These are phyloP conservation scores for Cornus florida DNA, from an alignment of 148 eudicot genomes.

Conservation along the genomic window DNA sequence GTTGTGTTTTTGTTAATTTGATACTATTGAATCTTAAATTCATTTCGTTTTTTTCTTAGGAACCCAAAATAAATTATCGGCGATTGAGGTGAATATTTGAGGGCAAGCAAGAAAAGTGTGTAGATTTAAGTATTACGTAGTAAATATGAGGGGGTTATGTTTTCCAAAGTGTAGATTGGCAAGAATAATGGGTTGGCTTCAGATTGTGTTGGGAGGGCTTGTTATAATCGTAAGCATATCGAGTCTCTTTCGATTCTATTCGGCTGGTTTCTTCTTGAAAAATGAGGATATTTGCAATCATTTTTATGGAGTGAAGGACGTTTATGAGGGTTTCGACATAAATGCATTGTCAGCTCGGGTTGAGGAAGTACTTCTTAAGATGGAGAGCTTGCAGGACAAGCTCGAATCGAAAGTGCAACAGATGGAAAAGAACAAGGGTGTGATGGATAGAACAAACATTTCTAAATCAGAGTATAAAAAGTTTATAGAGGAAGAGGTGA, in stretches of 20 bases:
- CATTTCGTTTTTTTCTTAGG: not conserved
- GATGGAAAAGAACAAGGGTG: conserved; percentile 58
- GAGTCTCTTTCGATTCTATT: conserved; percentile 70
- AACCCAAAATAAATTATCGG: not conserved
- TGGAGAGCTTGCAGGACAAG: conserved; percentile 70
- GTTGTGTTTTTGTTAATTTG: not conserved
- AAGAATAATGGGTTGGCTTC: conserved; percentile 66
- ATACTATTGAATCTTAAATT: not conserved
- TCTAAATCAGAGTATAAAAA: conserved; percentile 62
- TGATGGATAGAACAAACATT: conserved; percentile 32
- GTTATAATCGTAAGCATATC: conserved; percentile 74
- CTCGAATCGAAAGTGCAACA: conserved; percentile 67
- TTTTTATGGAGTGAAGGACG: conserved; percentile 46
- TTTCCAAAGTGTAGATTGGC: conserved; percentile 51
- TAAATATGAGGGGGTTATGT: conserved; percentile 53
- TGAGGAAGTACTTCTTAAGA: conserved; percentile 74
- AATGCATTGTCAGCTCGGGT: conserved; percentile 57
- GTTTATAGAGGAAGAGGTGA: conserved; percentile 77
- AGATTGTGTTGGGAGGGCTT: conserved; percentile 67
- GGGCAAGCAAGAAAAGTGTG: conserved; percentile 4
- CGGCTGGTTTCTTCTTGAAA: conserved; percentile 74
- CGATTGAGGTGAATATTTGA: not conserved
- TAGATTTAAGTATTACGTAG: not conserved
- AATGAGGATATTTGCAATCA: conserved; percentile 76
- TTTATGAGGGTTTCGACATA: conserved; percentile 52